Conservation (phyloP, 1,284 basidiomycete species). For the Leccinum variabile region DNA sequence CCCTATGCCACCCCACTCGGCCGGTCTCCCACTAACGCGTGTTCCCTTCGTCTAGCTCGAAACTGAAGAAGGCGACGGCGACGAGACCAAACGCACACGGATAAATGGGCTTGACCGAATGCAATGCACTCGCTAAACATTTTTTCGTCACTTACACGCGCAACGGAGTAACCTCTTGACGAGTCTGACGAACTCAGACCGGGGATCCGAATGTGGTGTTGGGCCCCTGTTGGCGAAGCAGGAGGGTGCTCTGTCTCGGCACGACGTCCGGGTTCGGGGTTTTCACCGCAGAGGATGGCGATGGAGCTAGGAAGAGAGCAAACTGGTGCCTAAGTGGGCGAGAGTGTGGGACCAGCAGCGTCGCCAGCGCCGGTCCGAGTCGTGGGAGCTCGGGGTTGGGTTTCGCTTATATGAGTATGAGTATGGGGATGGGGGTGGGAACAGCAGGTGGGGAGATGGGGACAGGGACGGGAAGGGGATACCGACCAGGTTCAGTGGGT, state of each 20-base stretch:
- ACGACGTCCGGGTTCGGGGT: background rate
- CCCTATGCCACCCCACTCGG: slow-evolving; percentile 29
- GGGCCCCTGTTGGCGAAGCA: background rate
- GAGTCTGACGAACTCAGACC: slow-evolving; percentile 23
- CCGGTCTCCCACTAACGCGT: slow-evolving; percentile 14
- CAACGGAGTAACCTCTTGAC: slow-evolving; percentile 32
- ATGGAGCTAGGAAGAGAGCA: background rate
- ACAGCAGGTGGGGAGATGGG: background rate
- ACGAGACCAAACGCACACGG: too few relatives aligned
- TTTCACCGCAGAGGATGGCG: background rate
- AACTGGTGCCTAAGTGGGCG: background rate
- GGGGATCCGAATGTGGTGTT: background rate
- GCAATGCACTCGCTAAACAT: slow-evolving; percentile 15
- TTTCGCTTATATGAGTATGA: background rate
- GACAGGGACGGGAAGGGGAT: background rate
- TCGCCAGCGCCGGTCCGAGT: slow-evolving; percentile 16
- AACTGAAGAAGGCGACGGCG: slow-evolving; percentile 3
- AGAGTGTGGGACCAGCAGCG: background rate
- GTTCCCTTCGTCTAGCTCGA: slow-evolving; percentile 31
- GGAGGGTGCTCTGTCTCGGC: background rate
- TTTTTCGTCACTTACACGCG: slow-evolving; percentile 1
- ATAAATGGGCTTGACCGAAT: slow-evolving; percentile 12
- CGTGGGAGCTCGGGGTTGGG: background rate
- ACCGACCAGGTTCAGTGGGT: slow-evolving; percentile 26
- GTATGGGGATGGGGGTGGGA: background rate